Conservation (phyloP, 148 eudicot species). For the Vaccinium myrtillus region DNA sequence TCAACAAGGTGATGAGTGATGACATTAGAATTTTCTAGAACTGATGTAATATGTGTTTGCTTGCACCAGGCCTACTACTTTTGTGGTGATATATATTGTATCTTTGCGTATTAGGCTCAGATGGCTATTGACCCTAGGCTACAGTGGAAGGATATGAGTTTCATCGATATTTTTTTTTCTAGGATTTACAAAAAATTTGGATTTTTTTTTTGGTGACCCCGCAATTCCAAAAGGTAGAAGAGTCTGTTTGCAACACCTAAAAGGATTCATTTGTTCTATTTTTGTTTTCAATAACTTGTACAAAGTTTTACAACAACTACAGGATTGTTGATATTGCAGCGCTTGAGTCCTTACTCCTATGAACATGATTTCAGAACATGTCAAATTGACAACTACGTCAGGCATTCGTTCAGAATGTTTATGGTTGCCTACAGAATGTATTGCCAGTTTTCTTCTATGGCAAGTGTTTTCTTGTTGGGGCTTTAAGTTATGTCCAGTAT, state of each 20-base stretch:
- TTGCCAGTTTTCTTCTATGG: neutral
- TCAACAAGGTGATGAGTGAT: slow-evolving; percentile 82
- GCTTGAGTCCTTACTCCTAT: neutral
- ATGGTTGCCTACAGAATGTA: neutral
- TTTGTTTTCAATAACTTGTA: neutral
- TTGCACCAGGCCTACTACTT: neutral
- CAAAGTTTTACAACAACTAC: neutral
- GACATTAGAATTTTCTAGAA: neutral
- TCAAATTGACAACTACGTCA: neutral
- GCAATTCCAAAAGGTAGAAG: neutral
- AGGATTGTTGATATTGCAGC: neutral
- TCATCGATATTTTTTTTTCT: neutral
- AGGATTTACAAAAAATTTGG: neutral
- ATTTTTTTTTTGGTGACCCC: neutral
- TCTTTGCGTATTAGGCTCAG: neutral
- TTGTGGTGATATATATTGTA: neutral
- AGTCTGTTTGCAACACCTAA: slow-evolving; percentile 8
- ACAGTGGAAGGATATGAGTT: neutral
- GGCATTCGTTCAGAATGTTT: neutral
- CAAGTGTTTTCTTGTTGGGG: neutral
- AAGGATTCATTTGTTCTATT: neutral
- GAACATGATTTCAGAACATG: neutral
- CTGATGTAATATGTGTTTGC: neutral
- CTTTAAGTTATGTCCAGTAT: neutral
- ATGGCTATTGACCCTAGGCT: neutral